phyloP scores from a whole-genome alignment of 202 grass and related monocot species.

The Zizania palustris region DNA sequence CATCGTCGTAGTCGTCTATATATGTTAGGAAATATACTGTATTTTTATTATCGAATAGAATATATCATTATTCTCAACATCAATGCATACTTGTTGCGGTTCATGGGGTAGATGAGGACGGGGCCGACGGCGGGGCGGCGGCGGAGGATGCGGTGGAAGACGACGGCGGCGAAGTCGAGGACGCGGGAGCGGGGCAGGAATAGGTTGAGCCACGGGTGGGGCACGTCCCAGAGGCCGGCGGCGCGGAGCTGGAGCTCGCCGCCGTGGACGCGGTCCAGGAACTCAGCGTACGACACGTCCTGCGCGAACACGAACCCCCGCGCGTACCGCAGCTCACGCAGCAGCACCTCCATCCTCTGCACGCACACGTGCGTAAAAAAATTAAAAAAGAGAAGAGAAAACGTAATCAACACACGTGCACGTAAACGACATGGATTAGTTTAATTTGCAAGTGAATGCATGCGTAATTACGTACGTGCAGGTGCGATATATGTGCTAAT shows the following conservation, averaged over 20 bases:
- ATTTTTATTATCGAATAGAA: too few relatives aligned
- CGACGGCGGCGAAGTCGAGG: constrained; percentile 59
- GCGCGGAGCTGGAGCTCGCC: constrained; percentile 62
- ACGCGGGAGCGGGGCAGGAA: constrained; percentile 75
- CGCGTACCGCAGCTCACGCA: constrained; percentile 53
- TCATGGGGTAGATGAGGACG: constrained; percentile 77
- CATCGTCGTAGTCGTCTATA: too few relatives aligned
- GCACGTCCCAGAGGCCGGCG: constrained; percentile 56
- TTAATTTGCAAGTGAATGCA: too few relatives aligned
- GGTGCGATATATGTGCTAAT: too few relatives aligned
- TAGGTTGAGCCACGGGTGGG: constrained; percentile 89
- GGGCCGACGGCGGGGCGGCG: constrained; percentile 35
- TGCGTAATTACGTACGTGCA: too few relatives aligned
- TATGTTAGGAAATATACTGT: too few relatives aligned
- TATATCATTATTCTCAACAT: too few relatives aligned
- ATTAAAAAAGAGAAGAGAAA: too few relatives aligned
- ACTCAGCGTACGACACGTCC: constrained; percentile 63
- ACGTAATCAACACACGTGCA: too few relatives aligned
- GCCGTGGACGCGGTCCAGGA: constrained; percentile 62
- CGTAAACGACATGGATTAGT: too few relatives aligned
- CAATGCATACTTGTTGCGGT: constrained; percentile 51
- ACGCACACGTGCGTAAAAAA: background rate
- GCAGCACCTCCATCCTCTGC: constrained; percentile 56
- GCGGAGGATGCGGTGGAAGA: constrained; percentile 69
- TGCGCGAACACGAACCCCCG: constrained; percentile 58